Percentiles rank a stretch among this genome's conserved stretches.
These are phyloP conservation scores for Fibroporia radiculosa DNA, from an alignment of 768 basidiomycete genomes.

Conservation along the genomic window DNA sequence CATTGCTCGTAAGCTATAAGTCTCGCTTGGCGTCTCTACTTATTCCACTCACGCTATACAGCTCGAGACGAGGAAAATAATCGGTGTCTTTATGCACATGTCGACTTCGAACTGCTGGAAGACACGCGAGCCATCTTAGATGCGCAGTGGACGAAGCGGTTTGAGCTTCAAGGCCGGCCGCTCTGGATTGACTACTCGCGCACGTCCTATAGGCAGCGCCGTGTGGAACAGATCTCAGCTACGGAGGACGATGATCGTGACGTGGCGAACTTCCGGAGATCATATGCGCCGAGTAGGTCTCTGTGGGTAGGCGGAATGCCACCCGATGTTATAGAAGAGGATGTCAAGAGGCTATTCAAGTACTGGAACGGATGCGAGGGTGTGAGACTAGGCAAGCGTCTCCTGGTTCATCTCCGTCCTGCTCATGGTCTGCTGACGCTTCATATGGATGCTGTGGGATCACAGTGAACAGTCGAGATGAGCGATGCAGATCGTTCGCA, in stretches of 20 bases:
- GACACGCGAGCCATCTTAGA: background rate
- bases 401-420: background rate
- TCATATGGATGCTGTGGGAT: background rate
- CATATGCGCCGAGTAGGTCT: background rate
- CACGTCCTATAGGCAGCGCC: background rate
- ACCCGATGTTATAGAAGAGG: background rate
- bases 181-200: background rate
- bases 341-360: background rate
- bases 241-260: background rate
- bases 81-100: background rate
- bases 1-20: background rate
- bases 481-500: background rate
- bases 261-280: background rate
- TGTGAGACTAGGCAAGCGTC: background rate
- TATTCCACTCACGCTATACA: too few species aligned
- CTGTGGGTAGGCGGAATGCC: constrained; percentile 5
- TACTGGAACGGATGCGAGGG: background rate
- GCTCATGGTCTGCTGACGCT: background rate
- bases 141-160: background rate
- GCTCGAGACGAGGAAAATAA: background rate
- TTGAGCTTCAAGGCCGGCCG: background rate
- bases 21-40: background rate
- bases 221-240: background rate
- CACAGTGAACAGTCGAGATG: background rate
- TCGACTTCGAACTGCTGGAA: background rate